Evolutionary conservation across 441 rosid genomes (phyloP).

Genomic region (Gossypium lobatum): DNA sequence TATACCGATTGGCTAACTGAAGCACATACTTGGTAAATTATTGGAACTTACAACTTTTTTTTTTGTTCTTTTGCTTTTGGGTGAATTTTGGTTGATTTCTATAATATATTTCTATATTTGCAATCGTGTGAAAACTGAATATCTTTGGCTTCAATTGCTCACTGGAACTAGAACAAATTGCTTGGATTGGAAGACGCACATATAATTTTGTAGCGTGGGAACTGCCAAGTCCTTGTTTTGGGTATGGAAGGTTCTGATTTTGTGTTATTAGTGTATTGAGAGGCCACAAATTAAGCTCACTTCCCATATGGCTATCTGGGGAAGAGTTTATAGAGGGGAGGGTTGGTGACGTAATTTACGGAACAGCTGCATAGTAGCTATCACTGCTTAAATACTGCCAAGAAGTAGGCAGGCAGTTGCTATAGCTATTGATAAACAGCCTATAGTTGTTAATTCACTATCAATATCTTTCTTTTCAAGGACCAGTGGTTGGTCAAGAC

Average conservation of each 20-base stretch:
- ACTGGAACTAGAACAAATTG: too few relatives aligned
- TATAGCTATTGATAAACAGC: neutral
- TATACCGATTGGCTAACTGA: too few relatives aligned
- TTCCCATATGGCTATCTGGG: neutral
- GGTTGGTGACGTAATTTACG: neutral
- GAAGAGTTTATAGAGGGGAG: neutral
- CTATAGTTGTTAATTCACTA: neutral
- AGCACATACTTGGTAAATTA: too few relatives aligned
- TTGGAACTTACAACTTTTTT: too few relatives aligned
- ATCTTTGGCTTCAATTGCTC: neutral
- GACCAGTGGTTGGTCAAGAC: conserved; percentile 1
- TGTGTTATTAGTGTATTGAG: neutral
- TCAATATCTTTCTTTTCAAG: neutral
- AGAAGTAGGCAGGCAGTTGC: conserved; percentile 3
- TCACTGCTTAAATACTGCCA: neutral
- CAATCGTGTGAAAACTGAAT: neutral
- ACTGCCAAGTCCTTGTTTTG: neutral
- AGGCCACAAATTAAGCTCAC: neutral
- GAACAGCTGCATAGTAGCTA: neutral
- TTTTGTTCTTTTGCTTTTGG: neutral
- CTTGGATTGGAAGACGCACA: neutral
- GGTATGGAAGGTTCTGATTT: neutral
- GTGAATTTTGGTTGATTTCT: neutral
- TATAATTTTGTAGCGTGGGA: too few relatives aligned
- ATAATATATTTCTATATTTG: neutral